Percentiles rank a stretch among this genome's conserved stretches.
These are phyloP conservation scores for Vitis cinerea DNA, from an alignment of 164 flowering plant species.

Conservation along the genomic window DNA sequence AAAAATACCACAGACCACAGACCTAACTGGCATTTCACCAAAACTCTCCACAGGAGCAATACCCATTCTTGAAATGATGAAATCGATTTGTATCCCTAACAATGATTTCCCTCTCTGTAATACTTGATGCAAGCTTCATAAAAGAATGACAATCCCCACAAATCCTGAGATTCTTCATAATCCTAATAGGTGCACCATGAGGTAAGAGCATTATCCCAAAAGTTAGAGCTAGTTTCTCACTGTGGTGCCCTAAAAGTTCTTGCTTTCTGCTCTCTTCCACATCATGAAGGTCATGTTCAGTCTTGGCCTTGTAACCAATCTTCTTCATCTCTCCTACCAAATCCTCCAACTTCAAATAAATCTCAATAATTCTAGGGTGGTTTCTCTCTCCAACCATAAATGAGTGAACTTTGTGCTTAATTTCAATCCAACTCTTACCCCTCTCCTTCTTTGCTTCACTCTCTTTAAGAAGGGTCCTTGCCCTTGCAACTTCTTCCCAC, in stretches of 20 bases:
- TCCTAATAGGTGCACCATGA: constrained; percentile 51
- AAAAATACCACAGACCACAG: background rate
- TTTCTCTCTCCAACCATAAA: constrained; percentile 69
- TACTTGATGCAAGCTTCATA: constrained; percentile 60
- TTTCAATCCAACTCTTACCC: constrained; percentile 87
- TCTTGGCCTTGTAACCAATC: constrained; percentile 42
- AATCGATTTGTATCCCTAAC: constrained; percentile 70
- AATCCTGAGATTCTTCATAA: constrained; percentile 77
- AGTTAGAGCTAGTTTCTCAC: constrained; percentile 84
- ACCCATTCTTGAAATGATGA: constrained; percentile 73
- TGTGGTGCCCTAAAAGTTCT: constrained; percentile 66
- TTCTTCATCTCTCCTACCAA: constrained; percentile 57
- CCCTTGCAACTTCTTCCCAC: constrained; percentile 65
- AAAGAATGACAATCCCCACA: constrained; percentile 82
- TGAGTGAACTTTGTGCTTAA: constrained; percentile 58
- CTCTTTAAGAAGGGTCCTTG: constrained; percentile 63
- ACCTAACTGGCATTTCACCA: constrained; percentile 42
- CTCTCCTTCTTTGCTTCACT: constrained; percentile 62
- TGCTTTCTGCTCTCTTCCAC: constrained; percentile 53
- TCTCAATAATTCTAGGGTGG: constrained; percentile 58
- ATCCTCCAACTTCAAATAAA: constrained; percentile 53
- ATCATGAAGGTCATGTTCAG: constrained; percentile 61
- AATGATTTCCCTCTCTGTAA: constrained; percentile 50
- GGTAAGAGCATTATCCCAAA: constrained; percentile 64
- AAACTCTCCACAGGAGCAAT: constrained; percentile 76